These are phyloP conservation scores for Candida oleophila DNA, from an alignment of 805 yeast genomes.

Conservation along the genomic window DNA sequence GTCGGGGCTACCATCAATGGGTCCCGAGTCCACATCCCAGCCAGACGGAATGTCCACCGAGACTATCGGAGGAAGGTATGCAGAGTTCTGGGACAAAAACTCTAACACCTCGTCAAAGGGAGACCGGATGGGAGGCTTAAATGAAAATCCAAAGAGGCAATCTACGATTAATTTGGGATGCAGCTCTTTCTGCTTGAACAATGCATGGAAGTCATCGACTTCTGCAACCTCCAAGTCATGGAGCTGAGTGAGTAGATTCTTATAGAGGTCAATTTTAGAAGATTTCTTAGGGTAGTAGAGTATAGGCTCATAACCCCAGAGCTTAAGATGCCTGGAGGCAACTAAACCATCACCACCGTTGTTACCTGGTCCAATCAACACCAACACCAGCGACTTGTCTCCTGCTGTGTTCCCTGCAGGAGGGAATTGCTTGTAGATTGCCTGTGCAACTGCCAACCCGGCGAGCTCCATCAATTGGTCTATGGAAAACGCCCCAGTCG, in stretches of 20 bases:
- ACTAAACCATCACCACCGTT: slow-evolving; percentile 97
- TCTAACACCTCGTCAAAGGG: slow-evolving; percentile 58
- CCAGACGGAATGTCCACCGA: slow-evolving; percentile 94
- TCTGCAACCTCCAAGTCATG: slow-evolving; percentile 42
- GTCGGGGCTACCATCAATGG: slow-evolving; percentile 43
- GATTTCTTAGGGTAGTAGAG: slow-evolving; percentile 75
- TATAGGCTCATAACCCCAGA: slow-evolving; percentile 68
- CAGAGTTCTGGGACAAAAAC: slow-evolving; percentile 26
- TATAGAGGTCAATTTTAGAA: slow-evolving; percentile 55
- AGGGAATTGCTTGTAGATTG: slow-evolving; percentile 69
- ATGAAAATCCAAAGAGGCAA: slow-evolving; percentile 90
- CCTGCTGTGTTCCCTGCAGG: slow-evolving; percentile 30
- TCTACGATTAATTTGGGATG: slow-evolving; percentile 50
- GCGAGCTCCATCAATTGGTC: slow-evolving; percentile 96
- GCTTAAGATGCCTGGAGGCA: slow-evolving; percentile 84
- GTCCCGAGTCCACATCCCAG: slow-evolving; percentile 91
- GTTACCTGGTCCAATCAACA: slow-evolving; percentile 93
- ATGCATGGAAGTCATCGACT: slow-evolving; percentile 2
- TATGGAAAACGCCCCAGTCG: slow-evolving; percentile 73
- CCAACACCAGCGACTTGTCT: slow-evolving; percentile 47
- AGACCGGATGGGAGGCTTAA: slow-evolving; percentile 79
- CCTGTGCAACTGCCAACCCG: slow-evolving; percentile 90
- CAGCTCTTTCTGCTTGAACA: background rate
- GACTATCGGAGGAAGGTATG: slow-evolving; percentile 59
- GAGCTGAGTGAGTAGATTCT: slow-evolving; percentile 65